A percentile compares a stretch with the other conserved stretches of the same genome.
Evolutionary conservation across 2,329 filamentous ascomycete species (phyloP).

Genomic region (Hysterium pulicare): DNA sequence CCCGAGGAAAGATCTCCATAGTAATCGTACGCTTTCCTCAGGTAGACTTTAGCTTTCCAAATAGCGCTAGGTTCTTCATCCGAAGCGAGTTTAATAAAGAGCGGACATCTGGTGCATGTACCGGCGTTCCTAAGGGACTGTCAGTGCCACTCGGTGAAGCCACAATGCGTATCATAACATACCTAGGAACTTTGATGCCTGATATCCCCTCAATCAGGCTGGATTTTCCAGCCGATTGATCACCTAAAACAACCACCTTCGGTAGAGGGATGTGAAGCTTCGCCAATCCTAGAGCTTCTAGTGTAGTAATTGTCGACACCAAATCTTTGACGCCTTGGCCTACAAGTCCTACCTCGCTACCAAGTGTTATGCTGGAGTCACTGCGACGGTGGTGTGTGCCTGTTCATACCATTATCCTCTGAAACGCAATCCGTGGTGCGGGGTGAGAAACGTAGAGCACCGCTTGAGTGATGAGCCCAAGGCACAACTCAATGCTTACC

Average conservation of each 20-base stretch:
- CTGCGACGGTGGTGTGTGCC: too few relatives aligned
- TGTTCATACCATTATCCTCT: too few relatives aligned
- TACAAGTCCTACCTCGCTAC: constrained; percentile 45
- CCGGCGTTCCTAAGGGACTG: constrained; percentile 42
- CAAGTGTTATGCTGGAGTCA: too few relatives aligned
- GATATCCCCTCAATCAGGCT: constrained; percentile 50
- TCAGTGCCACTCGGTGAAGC: not conserved
- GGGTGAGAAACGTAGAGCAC: too few relatives aligned
- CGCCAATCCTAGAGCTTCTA: constrained; percentile 70
- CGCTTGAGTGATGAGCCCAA: too few relatives aligned
- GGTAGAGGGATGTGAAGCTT: constrained; percentile 66
- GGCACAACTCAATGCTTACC: not conserved
- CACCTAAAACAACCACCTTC: constrained; percentile 66
- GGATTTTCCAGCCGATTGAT: constrained; percentile 82
- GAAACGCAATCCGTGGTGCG: too few relatives aligned
- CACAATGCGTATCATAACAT: too few relatives aligned
- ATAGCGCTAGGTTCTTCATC: constrained; percentile 41
- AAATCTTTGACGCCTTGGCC: constrained; percentile 62
- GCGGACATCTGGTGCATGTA: constrained; percentile 76
- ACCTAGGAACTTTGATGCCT: constrained; percentile 70
- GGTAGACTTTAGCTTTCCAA: constrained; percentile 67
- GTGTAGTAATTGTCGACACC: constrained; percentile 59
- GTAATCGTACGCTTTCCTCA: constrained; percentile 65
- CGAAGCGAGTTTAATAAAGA: constrained; percentile 70
- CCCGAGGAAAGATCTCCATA: constrained; percentile 27